Base-by-base conservation (phyloP, 2,329 filamentous ascomycete species). In the Leptosphaerulina australis region DNA sequence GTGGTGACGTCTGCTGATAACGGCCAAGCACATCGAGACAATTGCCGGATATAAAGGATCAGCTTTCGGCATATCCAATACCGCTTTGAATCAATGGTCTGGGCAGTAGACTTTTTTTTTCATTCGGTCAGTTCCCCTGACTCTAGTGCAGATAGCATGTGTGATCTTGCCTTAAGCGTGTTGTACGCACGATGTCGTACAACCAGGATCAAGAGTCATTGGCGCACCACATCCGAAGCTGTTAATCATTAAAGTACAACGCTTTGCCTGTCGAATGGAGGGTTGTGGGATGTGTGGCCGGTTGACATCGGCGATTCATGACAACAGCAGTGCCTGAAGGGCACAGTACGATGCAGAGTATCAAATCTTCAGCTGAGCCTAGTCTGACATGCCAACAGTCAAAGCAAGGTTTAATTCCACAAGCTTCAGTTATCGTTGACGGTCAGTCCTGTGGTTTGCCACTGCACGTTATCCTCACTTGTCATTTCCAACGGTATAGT, bases 131-230 rank as follows among this genome's bases (percentile, higher is more conserved):
- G 12, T 21, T 44, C 17, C 24, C 22, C 17, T 35, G 40, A 22
- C 15, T 2, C 22, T 36, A 44, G 31, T 44, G 40, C 12, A 29
- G 22, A 21, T 12, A 28, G 8, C 11, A 17, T 15, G 6, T 21
- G 24, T 9, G 17, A 22, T 35, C 22, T 44, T 29, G n/a, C 30
- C 24, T 10, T 28, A 17, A 21, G 20, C 22, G 12, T 30, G 30
- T 44, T 44, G 40, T 29, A 35, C 31, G 31, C 22, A 18, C 18
- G n/a, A 12, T 17, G 22, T 35, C 30, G 40, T 44, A 44, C 40
- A 44, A 35, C 40, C 11, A 26, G 22, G 30, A 44, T 35, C 40
- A 12, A 43, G 29, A 22, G 25, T 40, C 37, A 5, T 9, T 12
- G 3, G 15, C 15, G 30, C 40, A 9, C 5, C 15, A 25, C 34